Evolutionary conservation across 306 rosid genomes (phyloP).

Genomic region (Trifolium dubium): DNA sequence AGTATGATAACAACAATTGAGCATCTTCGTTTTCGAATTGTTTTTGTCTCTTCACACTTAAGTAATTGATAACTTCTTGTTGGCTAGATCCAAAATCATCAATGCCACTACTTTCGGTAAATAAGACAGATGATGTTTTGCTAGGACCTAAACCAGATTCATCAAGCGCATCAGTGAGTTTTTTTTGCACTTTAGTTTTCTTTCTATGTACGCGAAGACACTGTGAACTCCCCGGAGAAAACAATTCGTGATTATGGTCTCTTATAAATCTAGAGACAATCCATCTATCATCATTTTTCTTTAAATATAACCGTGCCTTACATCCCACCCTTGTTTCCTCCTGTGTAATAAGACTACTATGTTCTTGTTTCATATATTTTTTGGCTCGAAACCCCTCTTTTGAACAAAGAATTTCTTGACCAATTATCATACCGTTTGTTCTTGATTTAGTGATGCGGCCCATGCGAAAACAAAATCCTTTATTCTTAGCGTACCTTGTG

Average conservation of each 20-base stretch:
- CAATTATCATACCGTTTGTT: background rate
- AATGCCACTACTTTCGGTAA: background rate
- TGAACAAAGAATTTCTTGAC: background rate
- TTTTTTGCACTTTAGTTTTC: background rate
- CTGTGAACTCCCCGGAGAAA: background rate
- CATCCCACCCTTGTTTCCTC: background rate
- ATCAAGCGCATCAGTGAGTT: background rate
- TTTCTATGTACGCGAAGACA: background rate
- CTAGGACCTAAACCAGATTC: background rate
- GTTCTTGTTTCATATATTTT: background rate
- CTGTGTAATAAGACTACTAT: background rate
- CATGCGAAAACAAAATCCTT: background rate
- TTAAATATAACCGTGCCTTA: background rate
- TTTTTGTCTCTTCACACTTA: background rate
- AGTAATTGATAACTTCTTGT: background rate
- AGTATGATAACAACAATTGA: constrained; percentile 5
- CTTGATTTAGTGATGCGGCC: background rate
- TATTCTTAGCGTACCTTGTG: background rate
- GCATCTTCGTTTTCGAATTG: background rate
- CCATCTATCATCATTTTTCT: background rate
- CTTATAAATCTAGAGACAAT: background rate
- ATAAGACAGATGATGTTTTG: background rate
- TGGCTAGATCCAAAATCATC: background rate
- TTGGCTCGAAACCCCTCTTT: background rate
- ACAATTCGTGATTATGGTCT: background rate